These are phyloP conservation scores for Hypoxylon sp. DNA, from an alignment of 2,329 filamentous ascomycete species.

Conservation along the genomic window DNA sequence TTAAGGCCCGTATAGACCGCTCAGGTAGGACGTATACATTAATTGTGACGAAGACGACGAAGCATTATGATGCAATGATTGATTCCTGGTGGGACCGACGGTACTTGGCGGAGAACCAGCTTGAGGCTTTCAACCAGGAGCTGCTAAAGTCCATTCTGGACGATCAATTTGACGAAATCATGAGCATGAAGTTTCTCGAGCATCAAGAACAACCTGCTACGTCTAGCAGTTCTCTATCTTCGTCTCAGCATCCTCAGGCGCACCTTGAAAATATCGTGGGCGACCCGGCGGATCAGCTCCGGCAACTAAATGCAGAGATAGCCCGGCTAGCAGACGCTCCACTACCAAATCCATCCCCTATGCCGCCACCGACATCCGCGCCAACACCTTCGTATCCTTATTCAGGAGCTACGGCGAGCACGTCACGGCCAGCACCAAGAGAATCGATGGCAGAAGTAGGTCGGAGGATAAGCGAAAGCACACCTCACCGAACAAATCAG, in stretches of 20 bases:
- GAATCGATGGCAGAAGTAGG: too few relatives aligned
- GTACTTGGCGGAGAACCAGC: constrained; percentile 17
- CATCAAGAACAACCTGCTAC: neutral
- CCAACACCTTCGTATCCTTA: too few relatives aligned
- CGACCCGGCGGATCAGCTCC: neutral
- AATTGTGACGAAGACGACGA: constrained; percentile 49
- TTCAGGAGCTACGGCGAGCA: too few relatives aligned
- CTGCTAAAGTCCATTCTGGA: constrained; percentile 38
- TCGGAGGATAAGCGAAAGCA: too few relatives aligned
- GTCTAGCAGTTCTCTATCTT: neutral
- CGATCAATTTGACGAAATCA: constrained; percentile 37
- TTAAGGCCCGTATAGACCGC: constrained; percentile 43
- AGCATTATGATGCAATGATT: neutral
- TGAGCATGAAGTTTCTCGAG: constrained; percentile 33
- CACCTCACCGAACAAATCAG: too few relatives aligned
- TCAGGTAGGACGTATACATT: constrained; percentile 33
- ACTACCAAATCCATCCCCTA: neutral
- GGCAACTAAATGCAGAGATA: constrained; percentile 1
- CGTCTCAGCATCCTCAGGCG: neutral
- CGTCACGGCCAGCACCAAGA: too few relatives aligned
- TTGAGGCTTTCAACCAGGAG: constrained; percentile 40
- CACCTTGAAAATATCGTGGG: neutral
- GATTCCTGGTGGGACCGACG: constrained; percentile 25
- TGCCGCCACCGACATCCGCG: neutral
- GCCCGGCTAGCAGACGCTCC: neutral